Base-by-base conservation (phyloP, 495 filamentous ascomycete species). In the Hypoxylon fuscum region DNA sequence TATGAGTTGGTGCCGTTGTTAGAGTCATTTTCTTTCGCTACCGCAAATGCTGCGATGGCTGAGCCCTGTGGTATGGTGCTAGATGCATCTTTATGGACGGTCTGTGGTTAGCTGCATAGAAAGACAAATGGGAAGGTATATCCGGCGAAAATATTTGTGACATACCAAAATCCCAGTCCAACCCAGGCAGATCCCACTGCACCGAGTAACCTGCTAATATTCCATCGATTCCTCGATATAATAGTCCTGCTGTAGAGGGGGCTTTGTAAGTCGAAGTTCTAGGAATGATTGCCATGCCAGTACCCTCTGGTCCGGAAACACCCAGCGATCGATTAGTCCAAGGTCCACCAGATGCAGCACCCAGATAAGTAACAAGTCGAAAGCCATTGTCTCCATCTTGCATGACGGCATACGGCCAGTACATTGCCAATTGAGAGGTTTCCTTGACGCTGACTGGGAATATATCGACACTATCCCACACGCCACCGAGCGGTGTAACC, bases 31-130 rank as follows among this genome's bases (percentile, higher is more conserved):
- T 41, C 14, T 20, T 42, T 41, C 6, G 49, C 49, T 15, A 52
- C 49, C 12, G 49, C 34, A 22, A 52, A 52, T n/a, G 49, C 49
- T 31, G 35, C 34, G 14, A 52, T 52, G 22, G 49, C 49, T 7
- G 49, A 12, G 10, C 31, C 22, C 7, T 52, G 5, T 0, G 49
- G 49, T 29, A 52, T 17, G 17, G 49, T 29, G 31, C 23, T 42
- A 12, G 31, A 7, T 1, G 37, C 20, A 17, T 14, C 49, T 52
- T 17, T 2, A 29, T 12, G 45, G 12, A 35, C 17, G 8, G 37
- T 10, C 5, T 1, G 7, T 40, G 4, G 43, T 31, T 27, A 44
- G 41, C 18, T 10, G 1, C 27, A 31, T 31, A n/a, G n/a, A n/a
- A n/a, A n/a, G n/a, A n/a, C n/a, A n/a, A n/a, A n/a, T n/a, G n/a